Conservation (phyloP, 768 basidiomycete species). For the Pleurotus tuber-regium region DNA sequence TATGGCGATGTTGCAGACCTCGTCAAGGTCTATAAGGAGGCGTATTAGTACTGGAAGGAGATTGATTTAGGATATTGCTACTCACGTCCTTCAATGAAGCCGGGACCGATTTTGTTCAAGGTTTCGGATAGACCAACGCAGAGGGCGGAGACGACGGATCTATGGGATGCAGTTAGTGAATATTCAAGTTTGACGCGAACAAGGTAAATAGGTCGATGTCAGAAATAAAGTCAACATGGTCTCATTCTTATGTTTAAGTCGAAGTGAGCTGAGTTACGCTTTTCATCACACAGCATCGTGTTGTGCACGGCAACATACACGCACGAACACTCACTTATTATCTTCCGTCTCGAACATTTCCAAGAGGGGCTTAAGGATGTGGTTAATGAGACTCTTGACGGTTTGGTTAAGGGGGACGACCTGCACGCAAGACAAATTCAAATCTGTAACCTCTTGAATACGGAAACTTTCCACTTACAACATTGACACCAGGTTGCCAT, state of each 20-base stretch:
- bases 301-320: conserved; percentile 9
- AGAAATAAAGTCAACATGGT: conserved; percentile 32
- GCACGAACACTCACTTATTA: conserved; percentile 76
- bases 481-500: conserved; percentile 73
- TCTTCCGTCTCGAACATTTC: conserved; percentile 95
- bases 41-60: conserved; percentile 9
- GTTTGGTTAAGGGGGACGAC: conserved; percentile 49
- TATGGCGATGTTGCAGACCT: conserved; percentile 75
- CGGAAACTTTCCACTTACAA: too few relatives aligned
- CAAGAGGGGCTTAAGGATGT: conserved; percentile 70
- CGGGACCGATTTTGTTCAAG: conserved; percentile 89
- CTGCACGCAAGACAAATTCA: conserved; percentile 24
- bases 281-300: conserved; percentile 43
- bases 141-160: conserved; percentile 83
- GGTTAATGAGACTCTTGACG: conserved; percentile 77
- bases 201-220: conserved; percentile 30
- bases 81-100: conserved; percentile 77
- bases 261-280: conserved; percentile 78
- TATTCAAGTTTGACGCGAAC: conserved; percentile 11
- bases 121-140: conserved; percentile 90
- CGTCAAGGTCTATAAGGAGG: conserved; percentile 56
- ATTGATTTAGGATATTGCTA: conserved; percentile 12
- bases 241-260: conserved; percentile 65
- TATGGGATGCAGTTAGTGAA: too few relatives aligned
- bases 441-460: not conserved